Evolutionary conservation across 257 asterid species (phyloP), one percentile per base, ranked within the genome.

Genomic region (Fraxinus quadrangulata): DNA sequence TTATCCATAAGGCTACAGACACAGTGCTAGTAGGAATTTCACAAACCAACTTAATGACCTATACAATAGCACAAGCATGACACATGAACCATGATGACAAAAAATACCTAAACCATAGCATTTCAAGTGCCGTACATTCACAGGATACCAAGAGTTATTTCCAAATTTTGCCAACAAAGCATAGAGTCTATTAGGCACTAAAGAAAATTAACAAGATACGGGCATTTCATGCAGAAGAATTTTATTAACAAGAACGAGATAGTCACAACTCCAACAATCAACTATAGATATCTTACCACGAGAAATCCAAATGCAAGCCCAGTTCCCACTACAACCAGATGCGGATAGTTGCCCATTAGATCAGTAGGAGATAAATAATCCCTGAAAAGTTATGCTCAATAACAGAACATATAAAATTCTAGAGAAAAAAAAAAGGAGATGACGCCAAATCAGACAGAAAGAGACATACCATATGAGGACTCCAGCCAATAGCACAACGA

Each of bases 271-370:
- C 76, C 49, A 45, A 72, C 45, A 54, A 80, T 71, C 42, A 14
- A 59, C 36, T 42, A 73, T 30, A 65, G 33, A 71, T n/a, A 78
- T 78, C 90, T 75, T 86, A 94, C 98, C 99, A 94, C 99, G 67
- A 94, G 97, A 85, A 95, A 95, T 61, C 98, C 98, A 42, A 95
- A 95, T 47, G 99, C 92, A 82, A 95, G 91, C 37, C 99, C 99
- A 77, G 89, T 89, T 74, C 99, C 94, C 84, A 93, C 26, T 30
- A 95, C 75, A 49, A 91, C 75, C 51, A 89, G 75, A 82, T 92
- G 96, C 0, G 98, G 97, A 77, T 93, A 93, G 68, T 77, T 87
- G 47, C 80, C 83, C 74, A 92, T 86, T 79, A 95, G 70, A 82
- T 92, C 92, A 78, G 86, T 79, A 51, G 99, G 96, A 81, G 99